Evolutionary conservation across 164 flowering plant species (phyloP).

Genomic region (Saururus chinensis): DNA sequence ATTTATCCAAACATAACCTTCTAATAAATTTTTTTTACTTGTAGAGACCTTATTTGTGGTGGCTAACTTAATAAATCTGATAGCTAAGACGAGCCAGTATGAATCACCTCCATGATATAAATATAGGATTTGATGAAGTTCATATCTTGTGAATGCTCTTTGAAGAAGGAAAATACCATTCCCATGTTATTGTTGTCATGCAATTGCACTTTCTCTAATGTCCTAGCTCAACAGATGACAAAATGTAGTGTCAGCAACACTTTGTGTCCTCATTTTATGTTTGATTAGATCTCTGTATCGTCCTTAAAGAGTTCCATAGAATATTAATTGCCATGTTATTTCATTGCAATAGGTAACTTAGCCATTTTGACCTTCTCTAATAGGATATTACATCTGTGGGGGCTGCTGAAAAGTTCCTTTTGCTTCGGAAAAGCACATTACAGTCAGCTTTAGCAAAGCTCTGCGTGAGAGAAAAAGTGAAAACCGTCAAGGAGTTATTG

Average conservation of each 20-base stretch:
- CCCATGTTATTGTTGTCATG: neutral
- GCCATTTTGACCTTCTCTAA: conserved; percentile 5
- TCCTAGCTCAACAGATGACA: too few species aligned
- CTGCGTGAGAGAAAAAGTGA: conserved; percentile 46
- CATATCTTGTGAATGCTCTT: too few species aligned
- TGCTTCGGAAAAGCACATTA: conserved; percentile 35
- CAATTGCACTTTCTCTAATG: neutral
- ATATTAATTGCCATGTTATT: neutral
- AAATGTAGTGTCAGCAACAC: neutral
- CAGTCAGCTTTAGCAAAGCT: conserved; percentile 50
- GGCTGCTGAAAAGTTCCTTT: conserved; percentile 66
- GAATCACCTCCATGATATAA: too few species aligned
- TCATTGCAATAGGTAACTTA: neutral
- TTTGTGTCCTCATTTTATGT: neutral
- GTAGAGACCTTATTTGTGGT: too few species aligned
- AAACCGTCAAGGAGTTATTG: conserved; percentile 42
- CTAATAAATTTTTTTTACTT: too few species aligned
- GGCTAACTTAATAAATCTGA: too few species aligned
- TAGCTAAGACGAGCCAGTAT: too few species aligned
- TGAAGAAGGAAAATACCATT: too few species aligned
- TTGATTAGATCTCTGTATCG: neutral
- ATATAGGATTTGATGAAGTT: too few species aligned
- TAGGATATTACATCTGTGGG: conserved; percentile 51
- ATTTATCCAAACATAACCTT: too few species aligned
- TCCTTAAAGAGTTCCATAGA: neutral